Conservation (phyloP, 2,329 filamentous ascomycete species). For the Phialocephala sp. region DNA sequence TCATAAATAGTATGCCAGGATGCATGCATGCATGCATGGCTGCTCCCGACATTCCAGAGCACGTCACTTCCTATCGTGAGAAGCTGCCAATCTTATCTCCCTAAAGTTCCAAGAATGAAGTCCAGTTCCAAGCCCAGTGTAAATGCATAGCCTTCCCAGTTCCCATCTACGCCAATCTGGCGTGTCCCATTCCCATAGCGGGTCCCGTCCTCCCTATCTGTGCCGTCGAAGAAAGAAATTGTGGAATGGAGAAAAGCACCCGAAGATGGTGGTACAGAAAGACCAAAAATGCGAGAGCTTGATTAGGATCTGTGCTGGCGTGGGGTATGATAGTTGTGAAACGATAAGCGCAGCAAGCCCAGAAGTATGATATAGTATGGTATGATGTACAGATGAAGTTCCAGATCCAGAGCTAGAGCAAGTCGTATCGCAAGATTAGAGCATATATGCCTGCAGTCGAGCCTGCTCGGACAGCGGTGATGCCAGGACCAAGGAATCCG, state of each 20-base stretch:
- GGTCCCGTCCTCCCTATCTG: not conserved
- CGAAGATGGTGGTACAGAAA: not conserved
- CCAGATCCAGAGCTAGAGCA: not conserved
- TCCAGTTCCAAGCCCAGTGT: not conserved
- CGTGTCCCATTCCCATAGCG: not conserved
- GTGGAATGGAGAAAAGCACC: not conserved
- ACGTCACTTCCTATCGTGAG: not conserved
- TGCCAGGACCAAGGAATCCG: not conserved
- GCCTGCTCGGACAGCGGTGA: conserved; percentile 10
- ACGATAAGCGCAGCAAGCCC: not conserved
- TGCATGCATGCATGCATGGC: not conserved
- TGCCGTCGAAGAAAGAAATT: not conserved
- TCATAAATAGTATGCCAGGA: not conserved
- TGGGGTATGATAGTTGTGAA: conserved; percentile 4
- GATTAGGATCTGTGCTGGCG: not conserved
- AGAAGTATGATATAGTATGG: not conserved
- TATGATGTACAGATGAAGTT: conserved; percentile 9
- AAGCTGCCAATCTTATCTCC: not conserved
- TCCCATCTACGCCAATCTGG: not conserved
- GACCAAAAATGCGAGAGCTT: not conserved
- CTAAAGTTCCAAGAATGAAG: not conserved
- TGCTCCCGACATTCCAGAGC: not conserved
- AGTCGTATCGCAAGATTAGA: conserved; percentile 2
- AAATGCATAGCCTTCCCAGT: not conserved
- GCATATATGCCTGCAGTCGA: conserved; percentile 8